Evolutionary conservation across 305 asterid genomes (phyloP).

Genomic region (Solanum aculeatissimum): DNA sequence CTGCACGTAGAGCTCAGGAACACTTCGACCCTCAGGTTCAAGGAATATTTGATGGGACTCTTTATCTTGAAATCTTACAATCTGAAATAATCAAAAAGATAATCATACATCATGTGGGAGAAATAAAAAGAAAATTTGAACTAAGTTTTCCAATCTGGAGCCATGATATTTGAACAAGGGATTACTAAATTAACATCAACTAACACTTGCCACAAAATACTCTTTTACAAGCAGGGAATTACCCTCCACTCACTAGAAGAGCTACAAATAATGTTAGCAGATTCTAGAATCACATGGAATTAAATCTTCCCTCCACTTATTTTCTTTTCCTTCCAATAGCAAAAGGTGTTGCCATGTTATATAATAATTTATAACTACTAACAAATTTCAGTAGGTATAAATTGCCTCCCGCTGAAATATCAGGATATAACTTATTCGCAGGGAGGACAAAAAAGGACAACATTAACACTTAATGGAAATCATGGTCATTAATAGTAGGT

Average conservation of each 20-base stretch:
- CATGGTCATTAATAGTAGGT: not conserved
- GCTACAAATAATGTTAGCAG: not conserved
- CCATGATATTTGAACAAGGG: not conserved
- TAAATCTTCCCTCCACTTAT: not conserved
- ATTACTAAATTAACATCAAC: not conserved
- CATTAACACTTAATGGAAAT: not conserved
- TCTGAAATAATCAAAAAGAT: conserved; percentile 27
- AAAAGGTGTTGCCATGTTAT: not conserved
- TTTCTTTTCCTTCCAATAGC: not conserved
- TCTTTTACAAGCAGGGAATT: not conserved
- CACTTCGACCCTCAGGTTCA: conserved; percentile 97
- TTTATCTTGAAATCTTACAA: conserved; percentile 90
- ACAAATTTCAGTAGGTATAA: not conserved
- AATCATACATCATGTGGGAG: not conserved
- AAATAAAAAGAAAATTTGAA: not conserved
- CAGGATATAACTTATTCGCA: not conserved
- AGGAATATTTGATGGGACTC: conserved; percentile 99
- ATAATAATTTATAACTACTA: not conserved
- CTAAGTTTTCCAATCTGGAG: not conserved
- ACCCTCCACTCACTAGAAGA: not conserved
- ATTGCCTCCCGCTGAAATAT: not conserved
- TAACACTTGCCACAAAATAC: not conserved
- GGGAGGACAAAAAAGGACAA: not conserved
- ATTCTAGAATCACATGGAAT: not conserved
- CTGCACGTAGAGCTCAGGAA: conserved; percentile 98